Conservation (phyloP, 1,284 basidiomycete genomes). For the Inonotus hispidus region DNA sequence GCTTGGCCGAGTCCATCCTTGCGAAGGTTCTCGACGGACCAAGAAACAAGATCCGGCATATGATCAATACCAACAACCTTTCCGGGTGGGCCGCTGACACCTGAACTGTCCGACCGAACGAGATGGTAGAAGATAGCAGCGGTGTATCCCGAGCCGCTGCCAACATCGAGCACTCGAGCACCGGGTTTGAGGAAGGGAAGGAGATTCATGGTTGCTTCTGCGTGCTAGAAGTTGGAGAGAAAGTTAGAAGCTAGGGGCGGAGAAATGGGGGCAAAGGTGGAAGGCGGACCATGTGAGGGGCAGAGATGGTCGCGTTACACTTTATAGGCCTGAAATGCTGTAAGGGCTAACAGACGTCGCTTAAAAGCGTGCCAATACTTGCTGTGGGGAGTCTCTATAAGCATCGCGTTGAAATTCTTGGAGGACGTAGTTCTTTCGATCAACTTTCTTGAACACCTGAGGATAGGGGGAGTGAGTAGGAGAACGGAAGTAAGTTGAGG, state of each 20-base stretch:
- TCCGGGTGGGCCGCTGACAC: constrained; percentile 37
- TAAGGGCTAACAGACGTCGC: neutral
- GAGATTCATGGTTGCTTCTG: constrained; percentile 72
- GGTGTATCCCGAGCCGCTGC: constrained; percentile 77
- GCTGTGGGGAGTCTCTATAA: constrained; percentile 81
- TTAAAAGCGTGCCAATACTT: constrained; percentile 22
- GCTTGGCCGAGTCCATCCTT: constrained; percentile 60
- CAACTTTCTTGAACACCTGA: constrained; percentile 69
- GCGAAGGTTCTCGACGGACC: constrained; percentile 64
- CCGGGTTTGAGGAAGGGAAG: constrained; percentile 67
- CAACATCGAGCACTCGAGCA: constrained; percentile 74
- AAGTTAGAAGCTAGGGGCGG: neutral
- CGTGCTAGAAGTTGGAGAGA: constrained; percentile 51
- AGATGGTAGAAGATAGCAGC: constrained; percentile 74
- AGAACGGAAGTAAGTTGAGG: neutral
- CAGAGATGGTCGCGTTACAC: constrained; percentile 81
- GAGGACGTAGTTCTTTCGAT: constrained; percentile 70
- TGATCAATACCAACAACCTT: constrained; percentile 92
- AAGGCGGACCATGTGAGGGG: constrained; percentile 76
- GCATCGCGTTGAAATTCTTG: constrained; percentile 38
- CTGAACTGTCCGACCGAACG: constrained; percentile 37
- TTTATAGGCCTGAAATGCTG: constrained; percentile 54
- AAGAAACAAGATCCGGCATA: constrained; percentile 70
- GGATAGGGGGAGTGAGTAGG: constrained; percentile 3
- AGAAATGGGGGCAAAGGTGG: neutral